phyloP scores from a whole-genome alignment of 495 filamentous ascomycete species.

The Echria macrotheca region DNA sequence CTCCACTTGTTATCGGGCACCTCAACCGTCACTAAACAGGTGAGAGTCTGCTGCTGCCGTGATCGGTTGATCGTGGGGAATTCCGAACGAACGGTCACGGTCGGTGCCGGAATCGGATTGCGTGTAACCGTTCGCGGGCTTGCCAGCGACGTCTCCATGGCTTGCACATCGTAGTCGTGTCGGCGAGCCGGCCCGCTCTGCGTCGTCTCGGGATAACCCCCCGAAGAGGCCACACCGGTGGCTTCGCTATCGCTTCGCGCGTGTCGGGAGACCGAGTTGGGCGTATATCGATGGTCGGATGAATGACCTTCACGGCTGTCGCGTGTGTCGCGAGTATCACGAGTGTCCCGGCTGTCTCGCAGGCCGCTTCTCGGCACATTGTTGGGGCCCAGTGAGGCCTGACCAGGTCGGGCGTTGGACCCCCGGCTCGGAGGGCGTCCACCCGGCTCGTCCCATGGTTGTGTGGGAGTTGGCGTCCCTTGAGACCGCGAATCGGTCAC shows the following conservation, averaged over 20 bases:
- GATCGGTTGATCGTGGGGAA: conserved; percentile 91
- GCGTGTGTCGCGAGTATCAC: conserved; percentile 41
- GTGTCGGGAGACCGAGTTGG: conserved; percentile 54
- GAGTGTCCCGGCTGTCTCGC: conserved; percentile 47
- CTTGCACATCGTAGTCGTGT: conserved; percentile 93
- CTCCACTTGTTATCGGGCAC: conserved; percentile 91
- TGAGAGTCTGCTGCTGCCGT: conserved; percentile 89
- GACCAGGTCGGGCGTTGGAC: conserved; percentile 33
- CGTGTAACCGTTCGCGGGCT: conserved; percentile 68
- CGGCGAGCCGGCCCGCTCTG: conserved; percentile 57
- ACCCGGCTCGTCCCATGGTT: conserved; percentile 47
- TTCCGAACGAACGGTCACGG: conserved; percentile 89
- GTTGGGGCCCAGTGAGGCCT: conserved; percentile 21
- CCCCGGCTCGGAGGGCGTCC: conserved; percentile 46
- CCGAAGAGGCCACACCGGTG: conserved; percentile 67
- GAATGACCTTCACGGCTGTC: conserved; percentile 56
- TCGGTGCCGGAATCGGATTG: conserved; percentile 88
- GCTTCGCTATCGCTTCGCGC: conserved; percentile 65
- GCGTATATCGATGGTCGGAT: conserved; percentile 55
- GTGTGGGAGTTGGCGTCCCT: conserved; percentile 41
- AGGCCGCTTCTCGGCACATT: conserved; percentile 28
- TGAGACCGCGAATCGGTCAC: conserved; percentile 56
- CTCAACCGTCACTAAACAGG: conserved; percentile 91
- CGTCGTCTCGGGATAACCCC: conserved; percentile 65
- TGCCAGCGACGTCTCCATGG: conserved; percentile 84